Percentiles rank a stretch among this genome's conserved stretches.
phyloP scores from a whole-genome alignment of 2,329 filamentous ascomycete genomes.

The Phaeosphaeriaceae sp. region DNA sequence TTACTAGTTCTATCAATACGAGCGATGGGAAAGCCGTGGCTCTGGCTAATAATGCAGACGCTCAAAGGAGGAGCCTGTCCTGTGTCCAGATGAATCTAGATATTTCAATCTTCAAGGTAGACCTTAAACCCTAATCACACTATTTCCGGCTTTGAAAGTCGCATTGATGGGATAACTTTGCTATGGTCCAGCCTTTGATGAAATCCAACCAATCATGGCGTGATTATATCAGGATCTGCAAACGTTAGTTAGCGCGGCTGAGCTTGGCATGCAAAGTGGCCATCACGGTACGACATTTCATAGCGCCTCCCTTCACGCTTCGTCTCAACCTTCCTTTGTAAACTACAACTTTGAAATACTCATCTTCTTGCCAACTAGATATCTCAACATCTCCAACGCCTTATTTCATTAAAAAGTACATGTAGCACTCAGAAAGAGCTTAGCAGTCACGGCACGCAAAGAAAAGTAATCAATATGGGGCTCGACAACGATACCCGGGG shows the following conservation, averaged over 20 bases:
- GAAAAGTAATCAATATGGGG: constrained; percentile 30
- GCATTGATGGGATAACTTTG: background rate
- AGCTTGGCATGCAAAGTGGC: constrained; percentile 5
- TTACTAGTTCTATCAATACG: background rate
- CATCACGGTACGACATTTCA: constrained; percentile 23
- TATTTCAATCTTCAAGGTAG: too few relatives aligned
- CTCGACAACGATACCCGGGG: constrained; percentile 74
- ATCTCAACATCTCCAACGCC: too few relatives aligned
- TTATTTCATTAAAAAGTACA: too few relatives aligned
- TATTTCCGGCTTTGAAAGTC: background rate
- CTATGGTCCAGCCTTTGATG: background rate
- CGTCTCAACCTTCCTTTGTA: constrained; percentile 11
- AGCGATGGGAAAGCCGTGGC: background rate
- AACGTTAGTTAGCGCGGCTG: constrained; percentile 1
- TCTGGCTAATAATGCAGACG: too few relatives aligned
- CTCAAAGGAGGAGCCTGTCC: too few relatives aligned
- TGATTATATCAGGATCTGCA: constrained; percentile 7
- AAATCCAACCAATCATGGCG: constrained; percentile 8
- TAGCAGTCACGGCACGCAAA: constrained; percentile 29
- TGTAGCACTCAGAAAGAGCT: constrained; percentile 1
- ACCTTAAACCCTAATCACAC: too few relatives aligned
- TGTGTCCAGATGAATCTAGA: too few relatives aligned
- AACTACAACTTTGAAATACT: background rate
- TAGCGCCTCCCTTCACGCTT: constrained; percentile 11
- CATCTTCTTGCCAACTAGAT: too few relatives aligned